A percentile compares a stretch with the other conserved stretches of the same genome.
Conservation (phyloP, 805 yeast genomes). For the Candida argentea region DNA sequence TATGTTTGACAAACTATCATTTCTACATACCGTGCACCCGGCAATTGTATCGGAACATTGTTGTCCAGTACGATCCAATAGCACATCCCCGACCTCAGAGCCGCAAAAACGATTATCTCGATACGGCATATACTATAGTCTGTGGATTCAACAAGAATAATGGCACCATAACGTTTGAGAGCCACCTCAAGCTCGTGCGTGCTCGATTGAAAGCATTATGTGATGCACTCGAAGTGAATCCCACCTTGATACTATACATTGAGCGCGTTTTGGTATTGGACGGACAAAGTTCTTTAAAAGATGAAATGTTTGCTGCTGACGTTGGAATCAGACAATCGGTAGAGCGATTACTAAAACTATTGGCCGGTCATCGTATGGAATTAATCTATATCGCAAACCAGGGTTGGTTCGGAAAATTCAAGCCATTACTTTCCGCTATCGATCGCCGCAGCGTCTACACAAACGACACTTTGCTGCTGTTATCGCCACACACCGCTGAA, state of each 20-base stretch:
- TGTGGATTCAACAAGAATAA: slow-evolving; percentile 14
- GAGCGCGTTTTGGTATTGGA: slow-evolving; percentile 24
- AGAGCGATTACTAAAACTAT: too few species aligned
- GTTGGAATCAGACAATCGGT: too few species aligned
- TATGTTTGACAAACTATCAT: slow-evolving; percentile 24
- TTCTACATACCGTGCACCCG: slow-evolving; percentile 24
- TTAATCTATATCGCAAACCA: too few species aligned
- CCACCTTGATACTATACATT: slow-evolving; percentile 21
- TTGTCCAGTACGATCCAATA: slow-evolving; percentile 12
- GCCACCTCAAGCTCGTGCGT: slow-evolving; percentile 16
- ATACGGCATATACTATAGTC: slow-evolving; percentile 13
- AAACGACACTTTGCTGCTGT: too few species aligned
- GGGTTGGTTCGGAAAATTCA: too few species aligned
- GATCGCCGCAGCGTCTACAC: too few species aligned
- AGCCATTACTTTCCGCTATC: too few species aligned
- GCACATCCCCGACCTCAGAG: slow-evolving; percentile 3
- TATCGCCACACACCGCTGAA: too few species aligned
- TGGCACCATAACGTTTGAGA: slow-evolving; percentile 4
- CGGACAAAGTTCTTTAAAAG: slow-evolving; percentile 1
- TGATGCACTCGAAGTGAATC: slow-evolving; percentile 24
- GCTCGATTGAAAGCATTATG: slow-evolving; percentile 33
- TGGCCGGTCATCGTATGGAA: too few species aligned
- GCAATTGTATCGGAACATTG: slow-evolving; percentile 18
- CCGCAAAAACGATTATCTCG: slow-evolving; percentile 13
- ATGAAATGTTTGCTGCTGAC: too few species aligned